phyloP scores from a whole-genome alignment of 2,329 filamentous ascomycete genomes.

The Apiospora kogelbergensis region DNA sequence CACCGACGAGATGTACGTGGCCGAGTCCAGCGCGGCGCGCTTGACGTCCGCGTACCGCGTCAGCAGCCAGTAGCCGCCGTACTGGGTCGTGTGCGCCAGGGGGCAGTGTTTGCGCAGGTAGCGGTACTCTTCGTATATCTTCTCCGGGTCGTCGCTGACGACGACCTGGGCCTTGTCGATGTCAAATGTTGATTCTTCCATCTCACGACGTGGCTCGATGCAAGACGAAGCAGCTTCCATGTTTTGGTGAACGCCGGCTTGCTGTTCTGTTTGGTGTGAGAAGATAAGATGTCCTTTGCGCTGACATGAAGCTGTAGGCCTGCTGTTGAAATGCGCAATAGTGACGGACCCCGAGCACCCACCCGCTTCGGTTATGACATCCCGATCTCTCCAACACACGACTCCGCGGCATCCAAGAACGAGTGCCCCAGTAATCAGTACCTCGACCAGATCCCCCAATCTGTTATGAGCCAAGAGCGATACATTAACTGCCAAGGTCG shows the following conservation, averaged over 20 bases:
- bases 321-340: background rate
- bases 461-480: background rate
- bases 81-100: slow-evolving; percentile 19
- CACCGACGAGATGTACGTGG: slow-evolving; percentile 18
- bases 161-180: slow-evolving; percentile 20
- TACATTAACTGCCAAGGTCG: background rate
- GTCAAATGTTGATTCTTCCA: slow-evolving; percentile 7
- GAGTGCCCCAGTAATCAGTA: background rate
- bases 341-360: background rate
- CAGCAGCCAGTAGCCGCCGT: slow-evolving; percentile 23
- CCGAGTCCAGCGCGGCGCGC: slow-evolving; percentile 19
- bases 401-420: background rate
- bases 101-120: slow-evolving; percentile 19
- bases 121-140: slow-evolving; percentile 21
- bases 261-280: background rate
- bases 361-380: background rate
- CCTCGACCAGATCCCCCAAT: background rate
- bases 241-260: background rate
- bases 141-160: slow-evolving; percentile 18
- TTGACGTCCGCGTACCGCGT: slow-evolving; percentile 23
- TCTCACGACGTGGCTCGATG: background rate
- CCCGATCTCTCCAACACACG: background rate
- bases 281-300: no score
- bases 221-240: background rate
- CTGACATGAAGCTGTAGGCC: background rate